phyloP scores from a whole-genome alignment of 2,329 filamentous ascomycete species.

The Scedosporium boydii region DNA sequence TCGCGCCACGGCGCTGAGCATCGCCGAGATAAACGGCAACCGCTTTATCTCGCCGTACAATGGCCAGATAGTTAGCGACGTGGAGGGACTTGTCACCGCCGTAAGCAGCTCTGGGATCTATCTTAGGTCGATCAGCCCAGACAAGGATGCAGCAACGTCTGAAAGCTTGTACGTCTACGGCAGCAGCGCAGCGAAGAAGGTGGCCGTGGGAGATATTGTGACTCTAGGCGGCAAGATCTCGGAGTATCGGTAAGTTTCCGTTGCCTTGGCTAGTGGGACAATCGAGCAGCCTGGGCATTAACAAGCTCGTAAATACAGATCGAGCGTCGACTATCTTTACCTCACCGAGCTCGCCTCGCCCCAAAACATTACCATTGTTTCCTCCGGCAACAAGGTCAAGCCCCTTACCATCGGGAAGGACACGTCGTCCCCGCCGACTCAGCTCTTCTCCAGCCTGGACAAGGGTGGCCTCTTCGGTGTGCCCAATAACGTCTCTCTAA shows the following conservation, averaged over 20 bases:
- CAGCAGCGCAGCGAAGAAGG: constrained; percentile 35
- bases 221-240: constrained; percentile 48
- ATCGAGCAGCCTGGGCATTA: neutral
- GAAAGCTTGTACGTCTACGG: constrained; percentile 59
- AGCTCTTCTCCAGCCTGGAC: constrained; percentile 53
- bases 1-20: constrained; percentile 32
- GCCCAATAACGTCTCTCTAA: constrained; percentile 49
- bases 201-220: constrained; percentile 54
- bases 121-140: constrained; percentile 49
- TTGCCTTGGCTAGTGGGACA: too few relatives aligned
- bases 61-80: constrained; percentile 44
- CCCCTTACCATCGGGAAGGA: constrained; percentile 53
- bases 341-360: constrained; percentile 54
- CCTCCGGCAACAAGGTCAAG: constrained; percentile 41
- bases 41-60: constrained; percentile 52
- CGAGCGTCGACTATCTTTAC: constrained; percentile 46
- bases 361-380: constrained; percentile 40
- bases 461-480: constrained; percentile 54
- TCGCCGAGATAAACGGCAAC: constrained; percentile 57
- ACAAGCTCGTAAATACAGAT: constrained; percentile 26
- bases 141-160: constrained; percentile 47
- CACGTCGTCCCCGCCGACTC: constrained; percentile 46
- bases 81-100: constrained; percentile 57
- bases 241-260: constrained; percentile 38
- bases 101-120: constrained; percentile 53